Evolutionary conservation across 768 basidiomycete genomes (phyloP).

Genomic region (Solioccasus polychromus): DNA sequence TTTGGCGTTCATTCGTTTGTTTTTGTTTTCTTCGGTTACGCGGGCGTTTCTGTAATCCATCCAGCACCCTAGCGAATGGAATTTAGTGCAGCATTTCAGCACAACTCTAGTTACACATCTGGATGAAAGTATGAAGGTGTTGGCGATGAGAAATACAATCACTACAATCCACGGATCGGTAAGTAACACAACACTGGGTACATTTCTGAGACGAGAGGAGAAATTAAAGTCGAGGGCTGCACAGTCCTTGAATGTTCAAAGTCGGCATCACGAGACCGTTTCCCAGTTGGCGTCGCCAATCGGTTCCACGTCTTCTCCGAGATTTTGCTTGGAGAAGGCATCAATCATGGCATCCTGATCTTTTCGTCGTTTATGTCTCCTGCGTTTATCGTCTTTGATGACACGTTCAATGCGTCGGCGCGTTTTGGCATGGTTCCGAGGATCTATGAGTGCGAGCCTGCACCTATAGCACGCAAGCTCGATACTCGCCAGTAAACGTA

Average conservation of each 20-base stretch:
- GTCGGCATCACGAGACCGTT: slow-evolving; percentile 10
- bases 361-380: slow-evolving; percentile 76
- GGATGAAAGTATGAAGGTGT: slow-evolving; percentile 4
- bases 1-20: slow-evolving; percentile 5
- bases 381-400: slow-evolving; percentile 83
- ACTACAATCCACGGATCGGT: slow-evolving; percentile 18
- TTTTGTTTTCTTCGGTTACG: slow-evolving; percentile 5
- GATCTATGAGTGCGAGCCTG: slow-evolving; percentile 65
- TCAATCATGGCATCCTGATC: slow-evolving; percentile 83
- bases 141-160: slow-evolving; percentile 10
- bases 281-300: slow-evolving; percentile 18
- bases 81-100: slow-evolving; percentile 5
- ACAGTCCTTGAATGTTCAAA: slow-evolving; percentile 12
- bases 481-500: slow-evolving; percentile 77
- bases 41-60: not conserved
- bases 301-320: slow-evolving; percentile 29
- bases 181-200: slow-evolving; percentile 24
- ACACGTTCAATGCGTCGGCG: slow-evolving; percentile 73
- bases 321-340: slow-evolving; percentile 61
- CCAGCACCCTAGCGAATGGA: not conserved
- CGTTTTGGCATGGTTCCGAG: slow-evolving; percentile 58
- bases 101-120: slow-evolving; percentile 8
- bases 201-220: slow-evolving; percentile 6
- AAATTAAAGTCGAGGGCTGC: slow-evolving; percentile 3
- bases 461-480: slow-evolving; percentile 82